A percentile compares a stretch with the other conserved stretches of the same genome.
These are phyloP conservation scores for Ogataea saltuana DNA, from an alignment of 805 yeast genomes.

Conservation along the genomic window DNA sequence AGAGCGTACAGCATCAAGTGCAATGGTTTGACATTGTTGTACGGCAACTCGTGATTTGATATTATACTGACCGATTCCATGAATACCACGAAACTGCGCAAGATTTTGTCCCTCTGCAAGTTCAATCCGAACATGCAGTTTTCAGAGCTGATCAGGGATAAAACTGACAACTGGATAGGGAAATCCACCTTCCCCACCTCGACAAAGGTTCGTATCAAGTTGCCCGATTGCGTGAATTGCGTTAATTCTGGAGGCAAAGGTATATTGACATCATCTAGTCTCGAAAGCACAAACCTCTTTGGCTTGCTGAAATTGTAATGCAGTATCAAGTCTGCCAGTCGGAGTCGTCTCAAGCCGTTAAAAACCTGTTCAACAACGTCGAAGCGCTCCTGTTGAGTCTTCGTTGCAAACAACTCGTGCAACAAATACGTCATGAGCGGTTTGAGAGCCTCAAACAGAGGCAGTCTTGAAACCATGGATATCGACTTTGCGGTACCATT, in stretches of 20 bases:
- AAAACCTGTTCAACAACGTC: constrained; percentile 15
- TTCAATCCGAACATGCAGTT: constrained; percentile 34
- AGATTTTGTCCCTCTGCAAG: constrained; percentile 29
- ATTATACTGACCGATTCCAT: constrained; percentile 12
- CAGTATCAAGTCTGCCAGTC: constrained; percentile 32
- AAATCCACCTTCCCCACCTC: constrained; percentile 24
- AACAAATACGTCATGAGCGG: constrained; percentile 49
- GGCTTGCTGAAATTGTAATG: constrained; percentile 15
- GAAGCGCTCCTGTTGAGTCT: constrained; percentile 5
- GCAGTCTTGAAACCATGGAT: constrained; percentile 45
- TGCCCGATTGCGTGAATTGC: constrained; percentile 22
- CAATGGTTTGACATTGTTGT: constrained; percentile 29
- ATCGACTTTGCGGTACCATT: constrained; percentile 48
- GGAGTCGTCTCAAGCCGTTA: constrained; percentile 23
- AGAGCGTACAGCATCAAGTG: constrained; percentile 49
- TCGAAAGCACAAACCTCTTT: constrained; percentile 25
- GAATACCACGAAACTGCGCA: constrained; percentile 23
- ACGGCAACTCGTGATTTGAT: constrained; percentile 18
- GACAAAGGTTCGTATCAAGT: constrained; percentile 25
- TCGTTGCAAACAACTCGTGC: constrained; percentile 40
- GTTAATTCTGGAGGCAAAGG: constrained; percentile 10
- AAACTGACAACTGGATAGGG: constrained; percentile 35
- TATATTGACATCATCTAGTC: constrained; percentile 22
- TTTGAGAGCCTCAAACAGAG: constrained; percentile 48
- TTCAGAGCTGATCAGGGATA: constrained; percentile 30